Percentiles rank a stretch among this genome's conserved stretches.
Conservation (phyloP, 257 asterid genomes). For the Capsicum rhomboideum region DNA sequence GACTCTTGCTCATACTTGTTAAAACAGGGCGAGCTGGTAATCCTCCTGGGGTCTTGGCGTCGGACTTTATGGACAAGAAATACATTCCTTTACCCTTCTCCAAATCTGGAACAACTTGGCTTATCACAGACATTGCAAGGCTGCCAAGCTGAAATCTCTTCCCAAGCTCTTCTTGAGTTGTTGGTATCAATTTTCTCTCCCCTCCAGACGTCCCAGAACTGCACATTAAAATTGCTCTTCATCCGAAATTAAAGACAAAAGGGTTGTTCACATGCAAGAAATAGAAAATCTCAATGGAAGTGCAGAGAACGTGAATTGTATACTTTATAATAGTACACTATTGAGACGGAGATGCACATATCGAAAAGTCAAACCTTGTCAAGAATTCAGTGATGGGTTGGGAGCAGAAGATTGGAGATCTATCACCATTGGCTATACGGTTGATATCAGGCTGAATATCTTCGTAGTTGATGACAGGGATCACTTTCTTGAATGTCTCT, state of each 20-base stretch:
- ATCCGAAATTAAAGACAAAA: not conserved
- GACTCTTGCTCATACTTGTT: not conserved
- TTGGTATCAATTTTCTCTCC: not conserved
- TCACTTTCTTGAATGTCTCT: slow-evolving; percentile 23
- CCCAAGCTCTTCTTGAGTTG: not conserved
- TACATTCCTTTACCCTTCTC: slow-evolving; percentile 1
- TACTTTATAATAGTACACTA: not conserved
- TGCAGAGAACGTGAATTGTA: not conserved
- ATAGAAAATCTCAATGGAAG: not conserved
- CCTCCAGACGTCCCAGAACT: not conserved
- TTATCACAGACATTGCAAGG: not conserved
- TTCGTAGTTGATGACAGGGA: slow-evolving; percentile 28
- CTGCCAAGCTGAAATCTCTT: not conserved
- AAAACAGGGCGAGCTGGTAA: not conserved
- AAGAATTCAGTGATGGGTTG: slow-evolving; percentile 33
- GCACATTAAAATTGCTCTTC: not conserved
- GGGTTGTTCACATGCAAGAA: too few species aligned
- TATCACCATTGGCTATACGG: slow-evolving; percentile 24
- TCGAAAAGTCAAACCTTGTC: slow-evolving; percentile 5
- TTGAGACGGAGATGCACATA: not conserved
- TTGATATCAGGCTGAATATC: slow-evolving; percentile 21
- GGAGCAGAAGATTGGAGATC: slow-evolving; percentile 23
- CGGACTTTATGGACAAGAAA: not conserved
- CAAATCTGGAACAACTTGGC: not conserved
- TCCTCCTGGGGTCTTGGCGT: not conserved